These are phyloP conservation scores for Colletotrichum australisinense DNA, from an alignment of 2,329 filamentous ascomycete species.

Conservation along the genomic window DNA sequence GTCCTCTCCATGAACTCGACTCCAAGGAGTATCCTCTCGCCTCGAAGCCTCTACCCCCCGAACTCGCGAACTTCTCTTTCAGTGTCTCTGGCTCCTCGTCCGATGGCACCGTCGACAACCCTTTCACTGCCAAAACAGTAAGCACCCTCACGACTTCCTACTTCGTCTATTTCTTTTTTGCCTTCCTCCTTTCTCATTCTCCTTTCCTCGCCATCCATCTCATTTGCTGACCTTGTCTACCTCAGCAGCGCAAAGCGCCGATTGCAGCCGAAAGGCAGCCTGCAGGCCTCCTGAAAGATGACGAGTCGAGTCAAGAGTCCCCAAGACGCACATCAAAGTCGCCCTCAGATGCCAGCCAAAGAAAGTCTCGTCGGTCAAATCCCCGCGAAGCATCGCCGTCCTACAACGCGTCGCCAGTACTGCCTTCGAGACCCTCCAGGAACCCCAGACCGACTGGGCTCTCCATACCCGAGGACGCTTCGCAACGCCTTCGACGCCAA, in stretches of 20 bases:
- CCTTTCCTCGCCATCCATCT: neutral
- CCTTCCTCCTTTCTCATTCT: neutral
- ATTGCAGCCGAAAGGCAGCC: slow-evolving; percentile 19
- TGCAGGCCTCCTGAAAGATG: slow-evolving; percentile 36
- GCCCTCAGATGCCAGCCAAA: slow-evolving; percentile 41
- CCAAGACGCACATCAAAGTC: slow-evolving; percentile 41
- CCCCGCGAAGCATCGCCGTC: slow-evolving; percentile 48
- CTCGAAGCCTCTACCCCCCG: slow-evolving; percentile 81
- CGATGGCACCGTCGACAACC: slow-evolving; percentile 14
- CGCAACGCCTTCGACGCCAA: slow-evolving; percentile 53
- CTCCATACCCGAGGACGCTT: slow-evolving; percentile 43
- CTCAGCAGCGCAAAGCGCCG: slow-evolving; percentile 24
- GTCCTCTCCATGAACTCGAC: slow-evolving; percentile 78
- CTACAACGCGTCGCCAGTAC: slow-evolving; percentile 43
- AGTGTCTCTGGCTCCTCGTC: slow-evolving; percentile 66
- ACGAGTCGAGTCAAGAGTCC: slow-evolving; percentile 44
- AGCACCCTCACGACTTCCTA: neutral
- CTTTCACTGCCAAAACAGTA: slow-evolving; percentile 29
- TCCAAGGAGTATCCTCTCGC: slow-evolving; percentile 92
- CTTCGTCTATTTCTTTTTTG: neutral
- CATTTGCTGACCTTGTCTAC: slow-evolving; percentile 13
- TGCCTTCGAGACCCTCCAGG: slow-evolving; percentile 36
- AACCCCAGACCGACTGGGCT: slow-evolving; percentile 21
- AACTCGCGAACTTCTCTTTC: slow-evolving; percentile 82
- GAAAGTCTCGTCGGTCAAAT: slow-evolving; percentile 47